Conservation (phyloP, 176 grass and related monocot species). For the Dactylis glomerata region DNA sequence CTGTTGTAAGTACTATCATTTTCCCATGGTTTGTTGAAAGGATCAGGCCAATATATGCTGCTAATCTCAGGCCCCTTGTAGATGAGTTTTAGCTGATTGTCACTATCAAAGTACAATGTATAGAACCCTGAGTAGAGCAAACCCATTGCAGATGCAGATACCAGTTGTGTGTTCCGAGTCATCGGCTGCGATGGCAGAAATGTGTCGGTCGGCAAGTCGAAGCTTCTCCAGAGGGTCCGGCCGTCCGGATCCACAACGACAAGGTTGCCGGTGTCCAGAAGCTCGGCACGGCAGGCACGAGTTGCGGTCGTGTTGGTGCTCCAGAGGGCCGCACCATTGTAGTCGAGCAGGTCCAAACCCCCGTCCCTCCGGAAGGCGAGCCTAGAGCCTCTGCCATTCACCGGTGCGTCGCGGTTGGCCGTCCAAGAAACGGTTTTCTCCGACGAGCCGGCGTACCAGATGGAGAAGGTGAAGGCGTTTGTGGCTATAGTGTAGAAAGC, state of each 20-base stretch:
- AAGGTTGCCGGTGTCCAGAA: conserved; percentile 37
- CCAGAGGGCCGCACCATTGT: conserved; percentile 32
- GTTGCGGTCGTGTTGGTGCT: conserved; percentile 10
- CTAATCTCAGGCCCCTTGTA: conserved; percentile 39
- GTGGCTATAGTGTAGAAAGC: conserved; percentile 54
- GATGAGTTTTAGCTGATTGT: conserved; percentile 44
- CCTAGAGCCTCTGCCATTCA: conserved; percentile 45
- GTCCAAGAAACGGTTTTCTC: conserved; percentile 38
- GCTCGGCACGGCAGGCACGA: not conserved
- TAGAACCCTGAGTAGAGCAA: conserved; percentile 45
- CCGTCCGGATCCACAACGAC: conserved; percentile 9
- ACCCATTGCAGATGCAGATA: conserved; percentile 30
- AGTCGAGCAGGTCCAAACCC: conserved; percentile 15
- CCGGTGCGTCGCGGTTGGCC: conserved; percentile 45
- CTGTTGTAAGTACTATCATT: conserved; percentile 35
- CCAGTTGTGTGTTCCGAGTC: conserved; percentile 31
- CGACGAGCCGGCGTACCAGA: conserved; percentile 42
- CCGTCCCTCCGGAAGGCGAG: conserved; percentile 24
- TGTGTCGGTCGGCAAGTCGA: conserved; percentile 46
- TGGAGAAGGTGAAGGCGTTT: conserved; percentile 60
- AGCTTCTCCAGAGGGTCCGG: conserved; percentile 27
- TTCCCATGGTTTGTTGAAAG: not conserved
- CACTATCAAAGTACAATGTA: conserved; percentile 35
- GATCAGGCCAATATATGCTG: conserved; percentile 52
- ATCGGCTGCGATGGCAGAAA: conserved; percentile 41